phyloP scores from a whole-genome alignment of 2,329 filamentous ascomycete genomes.

The Epichloe glyceriae region DNA sequence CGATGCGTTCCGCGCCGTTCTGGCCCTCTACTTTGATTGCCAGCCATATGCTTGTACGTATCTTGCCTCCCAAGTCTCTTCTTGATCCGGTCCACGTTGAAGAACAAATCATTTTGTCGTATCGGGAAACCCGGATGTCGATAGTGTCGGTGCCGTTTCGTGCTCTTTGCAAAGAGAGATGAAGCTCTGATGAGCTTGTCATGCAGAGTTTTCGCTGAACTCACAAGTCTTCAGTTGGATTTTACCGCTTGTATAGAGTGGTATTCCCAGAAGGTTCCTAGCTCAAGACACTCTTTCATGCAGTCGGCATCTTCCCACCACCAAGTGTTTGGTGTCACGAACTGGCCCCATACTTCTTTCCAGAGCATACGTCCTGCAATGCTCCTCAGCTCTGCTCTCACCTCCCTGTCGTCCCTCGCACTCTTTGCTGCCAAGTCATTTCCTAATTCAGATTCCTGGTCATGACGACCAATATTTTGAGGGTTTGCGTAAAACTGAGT shows the following conservation, averaged over 20 bases:
- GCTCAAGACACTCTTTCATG: conserved; percentile 39
- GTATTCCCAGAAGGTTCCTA: conserved; percentile 47
- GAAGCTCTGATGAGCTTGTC: no score
- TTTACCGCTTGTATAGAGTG: conserved; percentile 43
- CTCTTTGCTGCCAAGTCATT: conserved; percentile 13
- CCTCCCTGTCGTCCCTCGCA: conserved; percentile 15
- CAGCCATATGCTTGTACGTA: no score
- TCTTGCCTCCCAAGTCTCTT: no score
- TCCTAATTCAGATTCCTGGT: conserved; percentile 3
- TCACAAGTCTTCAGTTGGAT: conserved; percentile 7
- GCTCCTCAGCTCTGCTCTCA: conserved; percentile 35
- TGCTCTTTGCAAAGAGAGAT: no score
- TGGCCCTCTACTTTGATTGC: no score
- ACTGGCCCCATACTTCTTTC: conserved; percentile 46
- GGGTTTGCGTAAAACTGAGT: conserved; percentile 36
- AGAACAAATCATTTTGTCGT: no score
- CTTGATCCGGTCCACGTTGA: no score
- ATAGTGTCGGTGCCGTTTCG: no score
- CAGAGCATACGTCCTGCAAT: conserved; percentile 44
- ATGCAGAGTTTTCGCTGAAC: neutral
- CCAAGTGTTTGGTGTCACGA: conserved; percentile 36
- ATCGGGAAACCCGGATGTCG: no score
- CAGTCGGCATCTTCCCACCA: conserved; percentile 50
- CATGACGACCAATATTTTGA: conserved; percentile 13
- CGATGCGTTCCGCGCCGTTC: no score